Conservation (phyloP, 1,284 basidiomycete species). For the Gastroboletus turbinatus region DNA sequence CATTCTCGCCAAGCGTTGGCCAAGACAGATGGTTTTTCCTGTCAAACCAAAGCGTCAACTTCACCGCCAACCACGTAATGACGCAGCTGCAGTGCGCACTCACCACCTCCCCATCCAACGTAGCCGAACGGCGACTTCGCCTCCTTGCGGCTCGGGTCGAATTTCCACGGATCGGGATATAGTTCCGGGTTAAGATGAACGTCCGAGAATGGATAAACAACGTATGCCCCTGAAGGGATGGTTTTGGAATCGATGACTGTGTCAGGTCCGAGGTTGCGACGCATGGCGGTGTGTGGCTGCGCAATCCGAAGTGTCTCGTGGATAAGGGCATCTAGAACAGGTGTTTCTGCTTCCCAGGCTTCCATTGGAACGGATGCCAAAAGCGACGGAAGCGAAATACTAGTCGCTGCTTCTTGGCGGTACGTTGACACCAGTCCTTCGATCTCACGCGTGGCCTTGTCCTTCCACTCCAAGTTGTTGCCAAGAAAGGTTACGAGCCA, state of each 20-base stretch:
- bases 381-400: conserved; percentile 42
- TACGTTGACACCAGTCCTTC: conserved; percentile 59
- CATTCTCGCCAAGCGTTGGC: conserved; percentile 67
- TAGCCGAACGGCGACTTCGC: conserved; percentile 56
- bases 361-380: conserved; percentile 63
- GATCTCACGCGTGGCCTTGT: conserved; percentile 56
- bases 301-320: conserved; percentile 72
- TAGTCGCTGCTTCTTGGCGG: conserved; percentile 17
- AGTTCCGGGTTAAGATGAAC: conserved; percentile 68
- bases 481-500: conserved; percentile 72
- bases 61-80: conserved; percentile 20
- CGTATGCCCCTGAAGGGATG: conserved; percentile 67
- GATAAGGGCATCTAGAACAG: conserved; percentile 67
- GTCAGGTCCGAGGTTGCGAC: conserved; percentile 69
- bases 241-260: conserved; percentile 60
- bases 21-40: conserved; percentile 69
- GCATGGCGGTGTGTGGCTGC: conserved; percentile 76
- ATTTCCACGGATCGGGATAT: conserved; percentile 72
- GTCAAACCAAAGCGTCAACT: conserved; percentile 19
- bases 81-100: conserved; percentile 29
- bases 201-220: conserved; percentile 75
- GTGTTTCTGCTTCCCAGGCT: conserved; percentile 65
- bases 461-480: conserved; percentile 59
- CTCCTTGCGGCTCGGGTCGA: conserved; percentile 59
- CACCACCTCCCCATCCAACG: conserved; percentile 77